phyloP scores from a whole-genome alignment of 2,329 filamentous ascomycete species.

The Geosmithia flava region DNA sequence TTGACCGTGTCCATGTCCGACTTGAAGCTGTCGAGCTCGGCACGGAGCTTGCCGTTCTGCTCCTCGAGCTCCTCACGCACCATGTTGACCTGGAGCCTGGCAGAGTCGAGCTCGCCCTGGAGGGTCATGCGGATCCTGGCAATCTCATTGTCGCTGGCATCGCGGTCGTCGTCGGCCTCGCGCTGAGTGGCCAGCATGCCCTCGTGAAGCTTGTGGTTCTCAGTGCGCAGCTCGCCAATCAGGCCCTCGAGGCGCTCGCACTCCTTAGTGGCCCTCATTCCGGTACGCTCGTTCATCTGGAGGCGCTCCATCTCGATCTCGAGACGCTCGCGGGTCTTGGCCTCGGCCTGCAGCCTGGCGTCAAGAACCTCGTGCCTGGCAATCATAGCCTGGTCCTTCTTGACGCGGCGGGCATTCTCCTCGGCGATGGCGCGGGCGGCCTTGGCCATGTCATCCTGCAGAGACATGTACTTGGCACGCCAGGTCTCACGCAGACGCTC shows the following conservation, averaged over 20 bases:
- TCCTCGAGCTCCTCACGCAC: conserved; percentile 73
- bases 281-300: conserved; percentile 50
- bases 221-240: conserved; percentile 44
- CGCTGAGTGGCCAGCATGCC: conserved; percentile 59
- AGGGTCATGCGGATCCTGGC: conserved; percentile 68
- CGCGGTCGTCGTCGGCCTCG: conserved; percentile 74
- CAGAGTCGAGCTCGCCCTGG: conserved; percentile 70
- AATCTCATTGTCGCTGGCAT: conserved; percentile 67
- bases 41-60: conserved; percentile 59
- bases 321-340: conserved; percentile 54
- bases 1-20: conserved; percentile 72
- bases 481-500: conserved; percentile 73
- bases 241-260: conserved; percentile 46
- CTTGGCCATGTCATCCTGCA: conserved; percentile 78
- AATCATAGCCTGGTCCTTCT: conserved; percentile 66
- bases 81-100: conserved; percentile 76
- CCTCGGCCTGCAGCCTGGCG: conserved; percentile 62
- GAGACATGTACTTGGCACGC: conserved; percentile 68
- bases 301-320: conserved; percentile 55
- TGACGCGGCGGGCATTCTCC: conserved; percentile 68
- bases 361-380: conserved; percentile 73
- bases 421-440: conserved; percentile 70
- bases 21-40: conserved; percentile 64
- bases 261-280: conserved; percentile 51
- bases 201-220: conserved; percentile 63